phyloP scores from a whole-genome alignment of 441 rosid genomes.

The Jatropha podagrica region DNA sequence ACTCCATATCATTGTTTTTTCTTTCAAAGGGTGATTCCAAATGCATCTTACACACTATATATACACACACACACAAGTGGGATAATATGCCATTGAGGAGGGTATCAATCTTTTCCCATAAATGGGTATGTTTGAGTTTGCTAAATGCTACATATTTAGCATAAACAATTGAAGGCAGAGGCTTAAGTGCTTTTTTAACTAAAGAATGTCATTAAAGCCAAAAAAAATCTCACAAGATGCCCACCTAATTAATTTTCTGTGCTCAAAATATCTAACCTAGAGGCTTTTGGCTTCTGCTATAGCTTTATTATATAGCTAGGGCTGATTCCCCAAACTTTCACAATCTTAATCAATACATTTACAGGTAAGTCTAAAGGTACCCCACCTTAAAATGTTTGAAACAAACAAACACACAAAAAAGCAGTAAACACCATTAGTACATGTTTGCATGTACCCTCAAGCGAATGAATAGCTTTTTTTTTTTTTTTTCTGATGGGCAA shows the following conservation, averaged over 20 bases:
- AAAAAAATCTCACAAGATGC: slow-evolving; percentile 40
- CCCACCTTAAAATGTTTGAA: no score
- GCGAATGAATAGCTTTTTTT: no score
- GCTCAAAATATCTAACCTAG: slow-evolving; percentile 21
- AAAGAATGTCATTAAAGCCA: slow-evolving; percentile 22
- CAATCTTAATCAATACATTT: neutral
- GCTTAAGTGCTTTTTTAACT: slow-evolving; percentile 33
- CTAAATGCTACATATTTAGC: slow-evolving; percentile 9
- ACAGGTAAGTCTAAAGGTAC: no score
- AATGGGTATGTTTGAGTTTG: slow-evolving; percentile 25
- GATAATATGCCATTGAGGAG: slow-evolving; percentile 6
- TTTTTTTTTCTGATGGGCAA: no score
- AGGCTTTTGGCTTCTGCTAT: slow-evolving; percentile 34
- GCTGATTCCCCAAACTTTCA: slow-evolving; percentile 33
- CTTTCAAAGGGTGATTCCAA: slow-evolving; percentile 4
- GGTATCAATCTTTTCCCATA: slow-evolving; percentile 35
- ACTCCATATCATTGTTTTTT: neutral
- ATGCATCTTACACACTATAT: slow-evolving; percentile 14
- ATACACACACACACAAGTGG: neutral
- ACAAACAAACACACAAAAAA: no score
- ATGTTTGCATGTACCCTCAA: no score
- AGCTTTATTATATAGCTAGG: slow-evolving; percentile 23
- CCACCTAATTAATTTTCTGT: slow-evolving; percentile 23
- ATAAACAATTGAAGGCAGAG: slow-evolving; percentile 16
- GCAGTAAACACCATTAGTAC: no score